Percentiles rank a stretch among this genome's conserved stretches.
These are phyloP conservation scores for Xylaria palmicola DNA, from an alignment of 495 filamentous ascomycete genomes.

Conservation along the genomic window DNA sequence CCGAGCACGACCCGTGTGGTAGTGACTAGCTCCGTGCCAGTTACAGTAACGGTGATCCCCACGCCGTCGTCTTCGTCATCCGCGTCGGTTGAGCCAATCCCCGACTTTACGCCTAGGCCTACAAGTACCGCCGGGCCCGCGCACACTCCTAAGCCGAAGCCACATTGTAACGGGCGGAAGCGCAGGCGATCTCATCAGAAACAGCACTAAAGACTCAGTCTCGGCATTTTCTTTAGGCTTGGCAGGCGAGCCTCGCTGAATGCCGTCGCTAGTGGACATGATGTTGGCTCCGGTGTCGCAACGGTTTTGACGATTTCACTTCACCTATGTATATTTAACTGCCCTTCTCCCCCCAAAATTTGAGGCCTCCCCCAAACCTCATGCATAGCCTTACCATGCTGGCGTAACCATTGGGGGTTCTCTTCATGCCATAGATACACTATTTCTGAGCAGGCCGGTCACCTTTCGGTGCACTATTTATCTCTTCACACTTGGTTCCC, in stretches of 20 bases:
- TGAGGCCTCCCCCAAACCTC: not conserved
- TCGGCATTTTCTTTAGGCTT: no score
- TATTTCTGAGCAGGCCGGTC: not conserved
- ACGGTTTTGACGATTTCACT: not conserved
- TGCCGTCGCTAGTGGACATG: not conserved
- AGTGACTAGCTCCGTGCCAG: not conserved
- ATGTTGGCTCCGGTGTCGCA: not conserved
- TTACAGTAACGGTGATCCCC: constrained; percentile 3
- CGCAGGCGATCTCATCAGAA: not conserved
- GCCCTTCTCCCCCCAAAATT: not conserved
- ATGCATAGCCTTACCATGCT: not conserved
- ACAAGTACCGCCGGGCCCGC: not conserved
- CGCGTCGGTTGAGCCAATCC: not conserved
- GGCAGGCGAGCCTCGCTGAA: no score
- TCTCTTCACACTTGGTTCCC: not conserved
- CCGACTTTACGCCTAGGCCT: constrained; percentile 9
- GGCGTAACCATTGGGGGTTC: not conserved
- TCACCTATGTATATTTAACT: constrained; percentile 2
- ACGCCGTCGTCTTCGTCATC: not conserved
- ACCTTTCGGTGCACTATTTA: not conserved
- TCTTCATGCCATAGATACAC: not conserved
- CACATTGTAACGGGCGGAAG: constrained; percentile 1
- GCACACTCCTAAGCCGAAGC: constrained; percentile 1
- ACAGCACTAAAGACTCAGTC: no score
- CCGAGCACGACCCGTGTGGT: not conserved